A percentile compares a stretch with the other conserved stretches of the same genome.
Conservation (phyloP, 352 stramenopile species). For the Globisporangium orthogonon region DNA sequence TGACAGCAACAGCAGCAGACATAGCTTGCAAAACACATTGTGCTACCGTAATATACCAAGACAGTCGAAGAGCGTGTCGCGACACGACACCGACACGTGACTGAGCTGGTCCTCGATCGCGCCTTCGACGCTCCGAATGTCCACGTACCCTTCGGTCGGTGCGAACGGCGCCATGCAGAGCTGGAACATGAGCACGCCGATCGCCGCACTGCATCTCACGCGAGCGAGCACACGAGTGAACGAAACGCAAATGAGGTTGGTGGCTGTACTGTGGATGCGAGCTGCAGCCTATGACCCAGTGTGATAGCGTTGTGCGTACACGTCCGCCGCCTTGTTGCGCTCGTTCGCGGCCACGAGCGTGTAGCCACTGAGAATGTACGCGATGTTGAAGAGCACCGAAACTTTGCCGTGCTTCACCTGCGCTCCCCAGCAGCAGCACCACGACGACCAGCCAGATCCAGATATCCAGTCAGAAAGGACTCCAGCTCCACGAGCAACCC, state of each 20-base stretch:
- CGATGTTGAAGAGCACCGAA: constrained; percentile 34
- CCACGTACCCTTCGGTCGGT: constrained; percentile 14
- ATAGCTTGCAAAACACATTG: no score
- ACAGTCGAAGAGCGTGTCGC: constrained; percentile 39
- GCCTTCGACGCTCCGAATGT: constrained; percentile 25
- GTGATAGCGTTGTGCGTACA: constrained; percentile 19
- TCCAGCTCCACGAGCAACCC: no score
- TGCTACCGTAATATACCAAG: constrained; percentile 25
- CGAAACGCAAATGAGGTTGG: no score
- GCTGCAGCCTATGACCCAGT: no score
- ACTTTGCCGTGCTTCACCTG: constrained; percentile 34
- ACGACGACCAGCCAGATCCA: no score
- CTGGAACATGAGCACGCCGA: constrained; percentile 61
- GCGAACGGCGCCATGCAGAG: constrained; percentile 39
- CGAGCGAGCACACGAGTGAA: no score
- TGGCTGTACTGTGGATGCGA: no score
- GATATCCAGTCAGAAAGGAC: no score
- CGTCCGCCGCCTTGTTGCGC: constrained; percentile 28
- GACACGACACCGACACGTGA: constrained; percentile 34
- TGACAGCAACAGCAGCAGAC: background rate
- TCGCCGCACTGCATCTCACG: constrained; percentile 23
- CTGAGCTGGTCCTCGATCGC: constrained; percentile 42
- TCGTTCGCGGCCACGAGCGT: constrained; percentile 32
- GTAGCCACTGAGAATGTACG: constrained; percentile 43
- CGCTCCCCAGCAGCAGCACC: background rate